Conservation (phyloP, 1,284 basidiomycete species). For the Phellopilus nigrolimitatus region DNA sequence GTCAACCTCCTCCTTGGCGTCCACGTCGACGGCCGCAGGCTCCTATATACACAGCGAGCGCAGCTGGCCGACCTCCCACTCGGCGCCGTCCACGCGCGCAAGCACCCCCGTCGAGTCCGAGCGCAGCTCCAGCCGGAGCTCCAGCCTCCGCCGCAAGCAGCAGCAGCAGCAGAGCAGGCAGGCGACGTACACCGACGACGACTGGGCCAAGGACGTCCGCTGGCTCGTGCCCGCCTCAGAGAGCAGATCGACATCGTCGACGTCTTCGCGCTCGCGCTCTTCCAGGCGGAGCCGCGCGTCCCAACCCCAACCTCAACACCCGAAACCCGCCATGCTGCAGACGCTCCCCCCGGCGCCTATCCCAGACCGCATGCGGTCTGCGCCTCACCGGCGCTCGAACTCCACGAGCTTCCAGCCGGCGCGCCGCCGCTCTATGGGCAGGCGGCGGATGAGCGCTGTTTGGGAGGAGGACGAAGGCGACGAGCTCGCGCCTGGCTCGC, state of each 20-base stretch:
- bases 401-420: conserved; percentile 21
- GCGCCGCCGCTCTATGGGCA: conserved; percentile 19
- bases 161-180: not conserved
- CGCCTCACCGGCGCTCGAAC: conserved; percentile 23
- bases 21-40: conserved; percentile 16
- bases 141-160: not conserved
- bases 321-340: conserved; percentile 5
- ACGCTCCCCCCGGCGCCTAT: conserved; percentile 1
- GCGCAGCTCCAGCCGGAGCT: not conserved
- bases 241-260: conserved; percentile 23
- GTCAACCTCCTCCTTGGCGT: conserved; percentile 6
- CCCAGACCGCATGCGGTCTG: conserved; percentile 1
- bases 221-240: conserved; percentile 46
- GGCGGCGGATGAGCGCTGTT: conserved; percentile 38
- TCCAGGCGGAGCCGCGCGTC: conserved; percentile 4
- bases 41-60: conserved; percentile 11
- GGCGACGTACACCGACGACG: conserved; percentile 13
- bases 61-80: conserved; percentile 8
- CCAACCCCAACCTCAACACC: no score
- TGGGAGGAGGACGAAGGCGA: conserved; percentile 40
- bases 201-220: conserved; percentile 50
- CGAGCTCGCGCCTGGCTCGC: conserved; percentile 4
- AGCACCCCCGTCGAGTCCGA: conserved; percentile 15
- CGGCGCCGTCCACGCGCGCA: conserved; percentile 19
- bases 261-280: conserved; percentile 22